These are phyloP conservation scores for Carex pumila DNA, from an alignment of 176 grass and related monocot species.

Conservation along the genomic window DNA sequence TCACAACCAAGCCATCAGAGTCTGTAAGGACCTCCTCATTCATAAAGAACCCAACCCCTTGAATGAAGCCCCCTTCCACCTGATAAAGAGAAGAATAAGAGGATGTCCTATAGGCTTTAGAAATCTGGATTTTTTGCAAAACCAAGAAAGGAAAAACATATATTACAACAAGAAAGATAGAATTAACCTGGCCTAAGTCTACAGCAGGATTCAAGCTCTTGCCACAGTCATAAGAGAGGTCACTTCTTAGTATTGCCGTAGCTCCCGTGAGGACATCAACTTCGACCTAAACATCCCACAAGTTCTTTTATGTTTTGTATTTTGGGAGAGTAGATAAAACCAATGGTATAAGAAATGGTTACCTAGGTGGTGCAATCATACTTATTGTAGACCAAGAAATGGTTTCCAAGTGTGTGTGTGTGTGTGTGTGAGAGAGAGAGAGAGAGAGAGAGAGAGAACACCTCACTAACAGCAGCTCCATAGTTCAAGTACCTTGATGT, in stretches of 20 bases:
- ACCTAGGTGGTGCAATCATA: neutral
- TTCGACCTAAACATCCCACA: slow-evolving; percentile 45
- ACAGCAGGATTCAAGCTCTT: slow-evolving; percentile 79
- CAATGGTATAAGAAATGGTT: neutral
- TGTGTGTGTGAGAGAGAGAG: neutral
- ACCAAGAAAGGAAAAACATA: neutral
- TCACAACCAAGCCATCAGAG: slow-evolving; percentile 52
- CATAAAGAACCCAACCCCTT: slow-evolving; percentile 76
- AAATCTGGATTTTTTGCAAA: neutral
- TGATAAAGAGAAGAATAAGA: neutral
- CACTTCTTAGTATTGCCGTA: slow-evolving; percentile 60
- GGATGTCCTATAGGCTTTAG: neutral
- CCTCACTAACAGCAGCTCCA: slow-evolving; percentile 68
- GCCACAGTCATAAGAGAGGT: slow-evolving; percentile 67
- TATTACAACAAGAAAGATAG: neutral
- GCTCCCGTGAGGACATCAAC: slow-evolving; percentile 63
- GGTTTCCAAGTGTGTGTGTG: neutral
- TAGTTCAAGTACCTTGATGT: slow-evolving; percentile 56
- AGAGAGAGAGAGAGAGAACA: slow-evolving; percentile 11
- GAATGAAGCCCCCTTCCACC: slow-evolving; percentile 64
- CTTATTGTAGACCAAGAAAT: neutral
- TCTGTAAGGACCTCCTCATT: slow-evolving; percentile 61
- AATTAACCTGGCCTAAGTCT: slow-evolving; percentile 73
- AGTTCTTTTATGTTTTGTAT: neutral
- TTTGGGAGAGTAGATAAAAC: neutral